Evolutionary conservation across 163 green algal species (phyloP).

Genomic region (Coccomyxa subellipsoidea): DNA sequence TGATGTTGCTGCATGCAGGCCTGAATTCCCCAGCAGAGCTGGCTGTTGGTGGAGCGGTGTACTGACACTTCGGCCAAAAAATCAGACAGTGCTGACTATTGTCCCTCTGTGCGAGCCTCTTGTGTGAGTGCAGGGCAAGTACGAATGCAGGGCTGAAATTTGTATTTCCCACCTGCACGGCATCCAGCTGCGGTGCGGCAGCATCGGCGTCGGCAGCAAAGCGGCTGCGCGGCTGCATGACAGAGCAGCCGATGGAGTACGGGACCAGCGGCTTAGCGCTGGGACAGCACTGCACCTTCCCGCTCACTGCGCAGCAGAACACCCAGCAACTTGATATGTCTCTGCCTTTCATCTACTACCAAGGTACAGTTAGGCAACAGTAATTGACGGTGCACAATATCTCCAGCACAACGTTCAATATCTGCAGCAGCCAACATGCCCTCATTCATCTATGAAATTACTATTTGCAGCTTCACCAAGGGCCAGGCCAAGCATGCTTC

Average conservation of each 20-base stretch:
- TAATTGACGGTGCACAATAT: background rate
- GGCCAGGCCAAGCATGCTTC: too few relatives aligned
- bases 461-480: too few relatives aligned
- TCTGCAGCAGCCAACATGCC: too few relatives aligned
- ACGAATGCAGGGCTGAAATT: too few relatives aligned
- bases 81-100: too few relatives aligned
- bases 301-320: background rate
- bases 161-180: background rate
- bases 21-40: too few relatives aligned
- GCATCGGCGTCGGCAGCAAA: background rate
- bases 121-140: background rate
- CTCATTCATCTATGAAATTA: too few relatives aligned
- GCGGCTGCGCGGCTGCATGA: background rate
- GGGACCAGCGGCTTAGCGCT: conserved; percentile 28
- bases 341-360: background rate
- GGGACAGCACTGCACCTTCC: background rate
- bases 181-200: background rate
- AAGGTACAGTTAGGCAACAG: background rate
- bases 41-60: too few relatives aligned
- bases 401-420: background rate
- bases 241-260: conserved; percentile 16
- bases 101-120: too few relatives aligned
- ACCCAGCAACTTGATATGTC: conserved; percentile 1
- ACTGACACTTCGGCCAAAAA: too few relatives aligned
- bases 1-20: too few relatives aligned